Conservation (phyloP, 148 eudicot genomes). For the Rhododendron griersonianum region DNA sequence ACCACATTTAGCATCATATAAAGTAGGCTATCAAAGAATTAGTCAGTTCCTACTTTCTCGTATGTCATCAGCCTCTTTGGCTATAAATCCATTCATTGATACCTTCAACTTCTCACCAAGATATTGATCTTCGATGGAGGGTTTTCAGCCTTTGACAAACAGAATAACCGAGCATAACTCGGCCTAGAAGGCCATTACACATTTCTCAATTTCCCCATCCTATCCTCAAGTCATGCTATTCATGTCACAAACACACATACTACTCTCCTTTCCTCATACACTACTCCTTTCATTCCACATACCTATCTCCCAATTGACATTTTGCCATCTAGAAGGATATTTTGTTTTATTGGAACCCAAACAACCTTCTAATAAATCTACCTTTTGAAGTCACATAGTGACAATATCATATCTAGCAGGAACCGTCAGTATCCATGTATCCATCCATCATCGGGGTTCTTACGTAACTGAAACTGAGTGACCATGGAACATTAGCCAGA, state of each 20-base stretch:
- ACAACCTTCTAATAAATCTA: neutral
- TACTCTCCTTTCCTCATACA: neutral
- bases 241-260: neutral
- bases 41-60: neutral
- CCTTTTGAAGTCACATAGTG: neutral
- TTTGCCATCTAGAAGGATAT: neutral
- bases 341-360: neutral
- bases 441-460: neutral
- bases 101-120: neutral
- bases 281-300: neutral
- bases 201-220: neutral
- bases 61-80: neutral
- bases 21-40: neutral
- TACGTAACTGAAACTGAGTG: neutral
- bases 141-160: neutral
- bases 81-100: neutral
- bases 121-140: neutral
- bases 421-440: neutral
- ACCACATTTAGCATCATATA: neutral
- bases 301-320: too few species aligned
- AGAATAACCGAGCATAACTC: neutral
- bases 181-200: neutral
- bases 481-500: neutral
- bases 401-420: neutral
- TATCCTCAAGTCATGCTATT: neutral